Base-by-base conservation (phyloP, 768 basidiomycete species). In the Rhodotorula kratochvilovae region DNA sequence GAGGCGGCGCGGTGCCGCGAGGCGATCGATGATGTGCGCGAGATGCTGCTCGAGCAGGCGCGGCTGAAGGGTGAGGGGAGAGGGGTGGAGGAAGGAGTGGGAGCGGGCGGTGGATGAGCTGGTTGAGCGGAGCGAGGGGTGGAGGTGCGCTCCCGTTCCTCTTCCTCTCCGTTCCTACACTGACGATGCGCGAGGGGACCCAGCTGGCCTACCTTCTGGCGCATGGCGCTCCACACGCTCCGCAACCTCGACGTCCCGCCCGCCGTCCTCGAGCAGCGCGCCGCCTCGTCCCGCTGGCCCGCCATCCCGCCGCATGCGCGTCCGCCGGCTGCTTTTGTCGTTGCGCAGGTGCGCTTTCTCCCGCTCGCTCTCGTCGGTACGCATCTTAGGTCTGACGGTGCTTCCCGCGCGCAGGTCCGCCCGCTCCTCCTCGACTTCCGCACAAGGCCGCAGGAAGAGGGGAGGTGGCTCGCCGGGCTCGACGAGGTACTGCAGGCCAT, bases 131-230 rank as follows among this genome's bases (percentile, higher is more conserved):
- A 77, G 70, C 35, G 74, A 70, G 13, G 76, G 76, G 0, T 77
- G 76, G 76, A 66, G 68, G 76, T 77, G 51, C 45, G 69, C 48
- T 21, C 36, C 39, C 15, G 5, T 21, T 48, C 46, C 46, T 21
- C 23, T 5, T 48, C 25, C 5, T 6, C 19, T 27, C 23, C 23
- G 19, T 23, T 8, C 48, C 25, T 21, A 21, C 19, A 11, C 48
- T 50, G 23, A 25, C 48, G 17, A 23, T 1, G 5, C 43, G 43
- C 43, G 5, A 5, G 19, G 45, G 4, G 5, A 0, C 29, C 42
- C 54, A 76, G 75, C 56, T 76, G 69, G 66, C 61, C 53, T n/a
- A 70, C 63, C 7, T 76, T 76, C 51, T 73, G 66, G 66, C 48
- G 56, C 25, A 73, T 76, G 71, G 45, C 66, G 13, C 55, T n/a